phyloP scores from a whole-genome alignment of 371 early-diverging fungal genomes.

The Rhizopus delemar region DNA sequence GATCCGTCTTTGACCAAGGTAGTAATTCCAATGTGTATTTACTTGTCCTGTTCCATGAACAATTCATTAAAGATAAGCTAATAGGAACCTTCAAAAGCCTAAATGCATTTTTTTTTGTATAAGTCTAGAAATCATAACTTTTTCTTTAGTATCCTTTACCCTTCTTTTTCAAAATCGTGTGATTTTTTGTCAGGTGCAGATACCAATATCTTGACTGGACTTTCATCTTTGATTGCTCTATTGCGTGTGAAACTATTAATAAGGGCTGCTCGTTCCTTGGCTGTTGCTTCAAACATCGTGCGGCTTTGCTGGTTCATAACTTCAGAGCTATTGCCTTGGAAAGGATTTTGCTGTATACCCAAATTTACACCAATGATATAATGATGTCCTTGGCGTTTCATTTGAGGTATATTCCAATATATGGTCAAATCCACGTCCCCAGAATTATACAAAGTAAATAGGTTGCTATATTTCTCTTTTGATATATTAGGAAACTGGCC shows the following conservation, averaged over 20 bases:
- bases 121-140: neutral
- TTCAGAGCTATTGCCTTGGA: constrained; percentile 36
- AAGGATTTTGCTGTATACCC: constrained; percentile 74
- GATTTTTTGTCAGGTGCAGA: constrained; percentile 35
- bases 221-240: constrained; percentile 61
- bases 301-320: constrained; percentile 21
- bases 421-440: constrained; percentile 85
- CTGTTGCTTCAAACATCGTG: constrained; percentile 71
- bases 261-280: constrained; percentile 63
- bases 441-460: constrained; percentile 78
- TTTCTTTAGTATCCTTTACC: constrained; percentile 36
- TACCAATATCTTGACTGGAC: constrained; percentile 66
- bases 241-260: constrained; percentile 64
- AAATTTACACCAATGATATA: constrained; percentile 88
- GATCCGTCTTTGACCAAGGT: constrained; percentile 40
- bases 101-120: neutral
- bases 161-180: constrained; percentile 54
- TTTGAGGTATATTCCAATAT: constrained; percentile 77
- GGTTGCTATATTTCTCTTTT: constrained; percentile 36
- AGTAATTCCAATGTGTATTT: constrained; percentile 58
- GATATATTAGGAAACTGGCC: constrained; percentile 68
- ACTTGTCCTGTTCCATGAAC: constrained; percentile 65
- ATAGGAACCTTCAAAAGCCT: constrained; percentile 59
- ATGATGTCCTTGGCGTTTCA: constrained; percentile 75
- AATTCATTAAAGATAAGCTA: constrained; percentile 54